Conservation (phyloP, 177 flowering plant genomes). For the Vitis hybrid region DNA sequence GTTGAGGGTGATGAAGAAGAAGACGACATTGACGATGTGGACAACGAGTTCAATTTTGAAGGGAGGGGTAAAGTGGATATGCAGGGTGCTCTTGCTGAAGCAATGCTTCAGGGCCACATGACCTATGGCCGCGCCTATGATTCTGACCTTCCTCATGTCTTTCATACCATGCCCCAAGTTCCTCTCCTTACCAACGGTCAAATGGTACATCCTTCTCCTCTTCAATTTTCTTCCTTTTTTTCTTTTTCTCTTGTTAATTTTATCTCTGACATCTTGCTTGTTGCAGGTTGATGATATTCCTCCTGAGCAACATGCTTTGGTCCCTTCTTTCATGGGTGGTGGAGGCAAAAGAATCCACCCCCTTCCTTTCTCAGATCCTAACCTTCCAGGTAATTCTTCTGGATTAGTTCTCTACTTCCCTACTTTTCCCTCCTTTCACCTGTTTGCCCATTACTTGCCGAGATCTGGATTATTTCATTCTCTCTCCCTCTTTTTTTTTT, state of each 20-base stretch:
- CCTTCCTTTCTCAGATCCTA: slow-evolving; percentile 14
- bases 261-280: background rate
- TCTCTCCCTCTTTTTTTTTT: too few relatives aligned
- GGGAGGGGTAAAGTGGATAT: background rate
- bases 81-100: slow-evolving; percentile 5
- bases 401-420: background rate
- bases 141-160: slow-evolving; percentile 9
- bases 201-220: slow-evolving; percentile 1
- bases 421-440: background rate
- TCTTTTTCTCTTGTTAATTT: too few relatives aligned
- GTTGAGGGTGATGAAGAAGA: slow-evolving; percentile 34
- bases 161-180: slow-evolving; percentile 3
- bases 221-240: background rate
- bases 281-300: slow-evolving; percentile 14
- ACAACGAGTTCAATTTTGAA: slow-evolving; percentile 26
- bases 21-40: slow-evolving; percentile 29
- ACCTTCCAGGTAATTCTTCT: slow-evolving; percentile 1
- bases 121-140: slow-evolving; percentile 11
- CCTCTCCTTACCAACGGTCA: slow-evolving; percentile 17
- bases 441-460: background rate
- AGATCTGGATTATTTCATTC: background rate
- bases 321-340: slow-evolving; percentile 15
- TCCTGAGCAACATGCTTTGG: slow-evolving; percentile 22
- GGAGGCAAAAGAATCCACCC: slow-evolving; percentile 17
- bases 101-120: slow-evolving; percentile 10